A percentile compares a stretch with the other conserved stretches of the same genome.
Conservation (phyloP, 1,284 basidiomycete genomes). For the Cryptococcus amylolentus region DNA sequence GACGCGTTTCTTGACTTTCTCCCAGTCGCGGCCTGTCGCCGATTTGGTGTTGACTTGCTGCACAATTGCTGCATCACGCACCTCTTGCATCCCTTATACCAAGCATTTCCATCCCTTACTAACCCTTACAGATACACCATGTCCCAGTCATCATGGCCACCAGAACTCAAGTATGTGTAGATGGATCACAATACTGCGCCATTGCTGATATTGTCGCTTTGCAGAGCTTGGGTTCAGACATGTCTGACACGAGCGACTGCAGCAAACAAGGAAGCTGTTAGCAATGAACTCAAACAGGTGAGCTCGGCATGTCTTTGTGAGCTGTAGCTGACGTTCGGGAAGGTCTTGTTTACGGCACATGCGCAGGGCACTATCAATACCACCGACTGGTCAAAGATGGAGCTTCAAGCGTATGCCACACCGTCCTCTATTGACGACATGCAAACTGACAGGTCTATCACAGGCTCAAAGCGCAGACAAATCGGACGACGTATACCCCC, state of each 20-base stretch:
- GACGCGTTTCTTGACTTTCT: too few relatives aligned
- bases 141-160: slow-evolving; percentile 39
- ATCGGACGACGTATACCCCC: slow-evolving; percentile 22
- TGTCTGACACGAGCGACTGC: slow-evolving; percentile 43
- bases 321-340: too few relatives aligned
- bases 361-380: slow-evolving; percentile 42
- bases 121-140: neutral
- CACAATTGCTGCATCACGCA: too few relatives aligned
- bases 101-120: too few relatives aligned
- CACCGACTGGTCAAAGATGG: slow-evolving; percentile 47
- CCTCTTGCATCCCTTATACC: too few relatives aligned
- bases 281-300: slow-evolving; percentile 48
- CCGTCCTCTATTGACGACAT: neutral
- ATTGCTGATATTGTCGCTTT: slow-evolving; percentile 2
- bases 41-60: too few relatives aligned
- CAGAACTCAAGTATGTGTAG: slow-evolving; percentile 44
- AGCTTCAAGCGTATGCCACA: slow-evolving; percentile 41
- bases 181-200: too few relatives aligned
- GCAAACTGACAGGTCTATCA: neutral
- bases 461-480: slow-evolving; percentile 36
- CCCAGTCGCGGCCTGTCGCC: too few relatives aligned
- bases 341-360: slow-evolving; percentile 49
- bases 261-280: slow-evolving; percentile 47
- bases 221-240: slow-evolving; percentile 47
- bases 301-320: slow-evolving; percentile 12